phyloP scores from a whole-genome alignment of 495 filamentous ascomycete genomes.

The Penicillium desertorum region DNA sequence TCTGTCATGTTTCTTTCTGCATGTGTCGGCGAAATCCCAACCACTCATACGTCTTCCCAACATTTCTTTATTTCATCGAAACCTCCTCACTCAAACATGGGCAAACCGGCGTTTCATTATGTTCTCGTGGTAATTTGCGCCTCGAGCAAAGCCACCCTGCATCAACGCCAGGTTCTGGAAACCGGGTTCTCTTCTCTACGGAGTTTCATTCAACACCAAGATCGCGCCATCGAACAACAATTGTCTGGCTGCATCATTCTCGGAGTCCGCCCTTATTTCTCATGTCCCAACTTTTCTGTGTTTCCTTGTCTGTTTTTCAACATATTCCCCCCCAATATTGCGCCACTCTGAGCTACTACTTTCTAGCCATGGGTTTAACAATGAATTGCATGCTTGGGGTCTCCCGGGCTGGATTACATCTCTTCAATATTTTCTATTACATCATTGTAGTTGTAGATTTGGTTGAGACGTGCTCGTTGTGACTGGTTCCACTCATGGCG shows the following conservation, averaged over 20 bases:
- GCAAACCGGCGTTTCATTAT: conserved; percentile 16
- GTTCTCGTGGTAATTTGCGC: conserved; percentile 6
- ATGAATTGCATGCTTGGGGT: conserved; percentile 16
- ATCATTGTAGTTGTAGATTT: background rate
- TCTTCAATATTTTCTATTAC: conserved; percentile 1
- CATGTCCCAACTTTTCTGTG: background rate
- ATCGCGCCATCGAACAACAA: conserved; percentile 20
- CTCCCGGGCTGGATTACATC: conserved; percentile 3
- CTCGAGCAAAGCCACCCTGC: conserved; percentile 1
- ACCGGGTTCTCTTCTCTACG: conserved; percentile 7
- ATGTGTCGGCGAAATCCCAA: conserved; percentile 3
- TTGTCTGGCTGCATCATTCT: conserved; percentile 19
- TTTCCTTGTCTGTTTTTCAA: conserved; percentile 7
- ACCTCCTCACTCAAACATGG: conserved; percentile 4
- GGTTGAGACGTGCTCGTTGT: background rate
- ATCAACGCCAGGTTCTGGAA: conserved; percentile 20
- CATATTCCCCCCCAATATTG: conserved; percentile 30
- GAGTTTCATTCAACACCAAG: conserved; percentile 6
- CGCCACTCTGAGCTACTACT: conserved; percentile 28
- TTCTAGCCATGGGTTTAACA: conserved; percentile 25
- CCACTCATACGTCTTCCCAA: background rate
- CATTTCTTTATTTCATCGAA: background rate
- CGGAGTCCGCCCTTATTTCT: conserved; percentile 20
- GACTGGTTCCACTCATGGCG: background rate
- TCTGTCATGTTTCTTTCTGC: conserved; percentile 9